Evolutionary conservation across 306 rosid species (phyloP).

Genomic region (Coriaria nepalensis): DNA sequence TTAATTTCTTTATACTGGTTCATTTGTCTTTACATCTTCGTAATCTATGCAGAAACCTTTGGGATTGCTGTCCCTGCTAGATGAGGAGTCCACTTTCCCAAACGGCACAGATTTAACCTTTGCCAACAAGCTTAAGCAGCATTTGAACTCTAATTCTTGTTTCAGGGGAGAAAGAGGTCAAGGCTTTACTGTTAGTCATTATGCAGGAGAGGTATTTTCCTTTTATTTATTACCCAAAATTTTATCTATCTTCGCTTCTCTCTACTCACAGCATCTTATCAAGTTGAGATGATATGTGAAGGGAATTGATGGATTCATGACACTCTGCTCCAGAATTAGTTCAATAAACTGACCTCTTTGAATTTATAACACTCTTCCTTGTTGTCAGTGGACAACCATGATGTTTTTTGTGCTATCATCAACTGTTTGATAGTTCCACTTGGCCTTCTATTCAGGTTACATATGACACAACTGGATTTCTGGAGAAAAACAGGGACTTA

Average conservation of each 20-base stretch:
- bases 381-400: neutral
- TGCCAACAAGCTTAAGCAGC: slow-evolving; percentile 95
- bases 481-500: slow-evolving; percentile 95
- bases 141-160: slow-evolving; percentile 56
- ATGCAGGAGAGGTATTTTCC: slow-evolving; percentile 94
- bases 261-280: no score
- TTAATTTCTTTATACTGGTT: no score
- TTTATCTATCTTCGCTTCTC: neutral
- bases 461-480: slow-evolving; percentile 85
- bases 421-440: slow-evolving; percentile 29
- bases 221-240: neutral
- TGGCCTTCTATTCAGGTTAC: slow-evolving; percentile 57
- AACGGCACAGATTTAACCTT: slow-evolving; percentile 89
- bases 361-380: neutral
- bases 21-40: slow-evolving; percentile 13
- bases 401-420: slow-evolving; percentile 10
- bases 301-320: no score
- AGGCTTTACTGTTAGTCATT: slow-evolving; percentile 77
- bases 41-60: slow-evolving; percentile 70
- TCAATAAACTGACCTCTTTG: neutral
- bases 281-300: no score
- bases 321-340: slow-evolving; percentile 2
- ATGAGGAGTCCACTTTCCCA: slow-evolving; percentile 97
- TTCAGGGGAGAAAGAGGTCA: slow-evolving; percentile 87
- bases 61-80: slow-evolving; percentile 86